Conservation (phyloP, 805 yeast genomes). For the Starmerella tilneyi region DNA sequence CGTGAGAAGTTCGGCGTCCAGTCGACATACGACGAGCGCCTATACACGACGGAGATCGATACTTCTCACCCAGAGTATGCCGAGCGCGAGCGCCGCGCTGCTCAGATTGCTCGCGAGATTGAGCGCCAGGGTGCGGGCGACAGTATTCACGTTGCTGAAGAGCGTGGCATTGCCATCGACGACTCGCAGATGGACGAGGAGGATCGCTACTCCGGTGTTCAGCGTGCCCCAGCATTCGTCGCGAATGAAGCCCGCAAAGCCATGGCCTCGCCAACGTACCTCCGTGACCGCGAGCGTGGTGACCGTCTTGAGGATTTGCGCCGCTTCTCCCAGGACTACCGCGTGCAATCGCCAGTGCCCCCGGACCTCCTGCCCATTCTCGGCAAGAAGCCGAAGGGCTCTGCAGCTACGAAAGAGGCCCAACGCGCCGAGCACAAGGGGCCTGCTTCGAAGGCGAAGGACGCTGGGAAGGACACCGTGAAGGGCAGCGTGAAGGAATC, state of each 20-base stretch:
- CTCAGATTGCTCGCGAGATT: conserved; percentile 70
- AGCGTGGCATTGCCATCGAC: conserved; percentile 66
- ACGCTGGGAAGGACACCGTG: background rate
- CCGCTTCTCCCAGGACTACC: conserved; percentile 73
- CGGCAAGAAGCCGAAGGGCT: conserved; percentile 39
- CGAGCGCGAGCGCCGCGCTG: conserved; percentile 59
- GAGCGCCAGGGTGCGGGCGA: conserved; percentile 54
- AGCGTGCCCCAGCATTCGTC: conserved; percentile 33
- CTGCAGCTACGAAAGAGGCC: conserved; percentile 4
- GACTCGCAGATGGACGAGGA: conserved; percentile 90
- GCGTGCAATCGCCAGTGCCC: conserved; percentile 48
- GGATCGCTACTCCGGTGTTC: conserved; percentile 90
- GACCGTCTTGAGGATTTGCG: conserved; percentile 39
- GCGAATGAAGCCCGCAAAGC: conserved; percentile 21
- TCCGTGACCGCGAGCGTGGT: conserved; percentile 27
- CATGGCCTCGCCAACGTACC: conserved; percentile 26
- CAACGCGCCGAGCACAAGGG: background rate
- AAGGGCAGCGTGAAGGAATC: background rate
- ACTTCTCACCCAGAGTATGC: conserved; percentile 63
- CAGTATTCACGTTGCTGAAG: conserved; percentile 80
- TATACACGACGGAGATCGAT: conserved; percentile 73
- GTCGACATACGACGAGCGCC: conserved; percentile 72
- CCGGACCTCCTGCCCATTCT: conserved; percentile 58
- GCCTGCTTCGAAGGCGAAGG: background rate
- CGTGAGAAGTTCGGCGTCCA: conserved; percentile 79